Base-by-base conservation (phyloP, 352 stramenopile species). In the Phytophthora sp. region DNA sequence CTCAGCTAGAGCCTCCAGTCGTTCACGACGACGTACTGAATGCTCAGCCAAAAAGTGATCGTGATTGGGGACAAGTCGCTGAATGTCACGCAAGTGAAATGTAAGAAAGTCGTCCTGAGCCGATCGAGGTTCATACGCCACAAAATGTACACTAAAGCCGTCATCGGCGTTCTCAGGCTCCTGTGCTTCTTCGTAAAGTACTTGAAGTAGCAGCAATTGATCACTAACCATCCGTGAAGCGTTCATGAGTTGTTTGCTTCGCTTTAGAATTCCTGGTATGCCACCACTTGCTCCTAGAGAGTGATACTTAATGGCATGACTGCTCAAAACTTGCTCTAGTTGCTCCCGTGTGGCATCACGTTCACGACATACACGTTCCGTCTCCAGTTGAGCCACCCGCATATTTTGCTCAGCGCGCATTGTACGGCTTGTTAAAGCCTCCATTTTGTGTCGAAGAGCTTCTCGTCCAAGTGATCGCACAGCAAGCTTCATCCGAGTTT, bases 391-490 rank as follows among this genome's bases (percentile, higher is more conserved):
- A 7, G 79, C 73, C 0, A 66, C 72, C 2, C 76, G 77, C 76
- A 87, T 82, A 17, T 62, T 59, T 21, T 91, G 79, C 43, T 91
- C 82, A 0, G 82, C 78, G 4, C 76, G 64, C 26, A 89, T 71
- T 3, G 72, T 63, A 21, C 79, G 69, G 0, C 64, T 76, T 39
- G 87, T 69, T 7, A 91, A 57, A 11, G 63, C 61, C 50, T 89
- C 82, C 66, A 89, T 79, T n/a, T 91, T 89, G 7, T 82, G 71
- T 4, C 62, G 70, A 10, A 93, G 55, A 9, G 82, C 77, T n/a
- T 91, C 79, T 41, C 84, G 86, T 4, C 82, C 82, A 0, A 93
- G 54, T 30, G 71, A 88, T 8, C 72, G 79, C 27, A 91, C 69
- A 10, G 84, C 74, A 24, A 76, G 72, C 21, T 79, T 85, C 46